Base-by-base conservation (phyloP, 2,329 filamentous ascomycete species). In the Kalaharituber pfeilii region DNA sequence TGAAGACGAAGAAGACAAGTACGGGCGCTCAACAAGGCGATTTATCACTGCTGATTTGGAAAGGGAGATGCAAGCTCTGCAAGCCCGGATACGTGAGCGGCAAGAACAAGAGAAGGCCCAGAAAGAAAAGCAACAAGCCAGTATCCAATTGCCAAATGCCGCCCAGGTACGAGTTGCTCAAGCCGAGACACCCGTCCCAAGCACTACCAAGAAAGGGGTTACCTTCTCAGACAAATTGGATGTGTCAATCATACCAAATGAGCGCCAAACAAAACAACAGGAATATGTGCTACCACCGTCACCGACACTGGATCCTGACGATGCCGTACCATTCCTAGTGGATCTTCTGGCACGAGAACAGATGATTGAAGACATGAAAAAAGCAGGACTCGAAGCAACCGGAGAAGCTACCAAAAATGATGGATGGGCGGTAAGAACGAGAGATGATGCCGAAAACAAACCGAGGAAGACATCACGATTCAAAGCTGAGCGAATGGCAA, bases 11-110 rank as follows among this genome's bases (percentile, higher is more conserved):
- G 78, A 81, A 9, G 82, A 91, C 64, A 84, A 91, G 64, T 75
- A 83, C 57, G 89, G 89, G 3, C 79, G 85, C 50, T 83, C 77
- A 18, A 89, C 77, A 7, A 73, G 75, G 18, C 74, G 74, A 20
- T 73, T 81, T 11, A 69, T 95, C 51, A 79, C 78, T 15, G 79
- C 86, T 44, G 81, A 84, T 13, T 93, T 94, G 64, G 78, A 80
- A 28, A 74, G 77, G 62, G 77, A 85, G 61, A 96, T 98, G 91
- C 75, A 83, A 45, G 84, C 88, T 60, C 72, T 98, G 3, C 84
- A 95, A 67, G 74, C 81, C 65, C 82, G 80, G 59, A 74, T 95
- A 15, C 39, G 18, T 22, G 0, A 75, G 73, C n/a, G 76, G 81
- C 59, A 76, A 66, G 56, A 71, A 70, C 58, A 73, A 8, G 73